These are phyloP conservation scores for Delitschia confertaspora DNA, from an alignment of 495 filamentous ascomycete genomes.

Conservation along the genomic window DNA sequence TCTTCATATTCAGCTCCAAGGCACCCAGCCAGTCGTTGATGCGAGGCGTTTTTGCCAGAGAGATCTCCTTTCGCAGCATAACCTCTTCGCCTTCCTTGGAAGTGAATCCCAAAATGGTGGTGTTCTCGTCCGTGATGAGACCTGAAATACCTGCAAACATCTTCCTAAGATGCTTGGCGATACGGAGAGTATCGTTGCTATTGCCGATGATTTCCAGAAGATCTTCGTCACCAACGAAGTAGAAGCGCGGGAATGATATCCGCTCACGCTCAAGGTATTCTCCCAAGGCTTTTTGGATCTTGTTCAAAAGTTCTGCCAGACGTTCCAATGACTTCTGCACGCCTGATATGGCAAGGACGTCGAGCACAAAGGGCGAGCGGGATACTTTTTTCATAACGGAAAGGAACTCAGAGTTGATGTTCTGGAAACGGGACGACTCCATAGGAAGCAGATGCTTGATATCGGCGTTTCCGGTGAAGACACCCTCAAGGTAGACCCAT, in stretches of 20 bases:
- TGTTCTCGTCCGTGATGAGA: constrained; percentile 82
- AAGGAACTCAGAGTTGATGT: constrained; percentile 98
- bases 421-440: constrained; percentile 92
- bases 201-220: constrained; percentile 99
- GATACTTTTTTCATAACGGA: constrained; percentile 97
- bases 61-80: constrained; percentile 77
- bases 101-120: constrained; percentile 78
- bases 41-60: constrained; percentile 79
- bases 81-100: constrained; percentile 95
- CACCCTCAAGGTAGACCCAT: constrained; percentile 98
- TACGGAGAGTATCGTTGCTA: constrained; percentile 89
- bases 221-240: constrained; percentile 98
- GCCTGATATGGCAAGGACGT: constrained; percentile 88
- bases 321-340: constrained; percentile 94
- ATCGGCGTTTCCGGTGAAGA: constrained; percentile 96
- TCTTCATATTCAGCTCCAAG: constrained; percentile 88
- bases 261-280: constrained; percentile 97
- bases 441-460: constrained; percentile 97
- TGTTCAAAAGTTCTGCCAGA: constrained; percentile 89
- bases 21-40: constrained; percentile 97
- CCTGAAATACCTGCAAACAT: constrained; percentile 97
- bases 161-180: constrained; percentile 97
- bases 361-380: constrained; percentile 85
- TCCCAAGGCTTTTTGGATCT: constrained; percentile 97
- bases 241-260: constrained; percentile 94